Base-by-base conservation (phyloP, 495 filamentous ascomycete genomes). In the Filosporella fistucella region DNA sequence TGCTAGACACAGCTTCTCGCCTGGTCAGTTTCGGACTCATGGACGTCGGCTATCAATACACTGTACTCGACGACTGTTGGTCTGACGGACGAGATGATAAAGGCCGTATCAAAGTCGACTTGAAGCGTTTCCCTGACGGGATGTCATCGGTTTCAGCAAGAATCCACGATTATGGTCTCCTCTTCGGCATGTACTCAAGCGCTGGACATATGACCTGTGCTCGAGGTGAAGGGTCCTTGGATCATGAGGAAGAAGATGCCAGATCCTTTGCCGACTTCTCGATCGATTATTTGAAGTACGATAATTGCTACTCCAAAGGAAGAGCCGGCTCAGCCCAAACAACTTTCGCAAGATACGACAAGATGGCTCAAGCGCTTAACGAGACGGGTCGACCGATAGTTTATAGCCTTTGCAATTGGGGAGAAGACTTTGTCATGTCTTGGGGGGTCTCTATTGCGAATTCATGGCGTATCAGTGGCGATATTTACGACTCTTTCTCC, bases 11-110 rank as follows among this genome's bases (percentile, higher is more conserved):
- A 5, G 69, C 75, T 1, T 30, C 68, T 29, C 55, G 50, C 20
- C 69, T 80, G 33, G 66, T 74, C 22, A 59, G 69, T 18, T 61
- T 63, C 29, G 75, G 76, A 7, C 61, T 80, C n/a, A 58, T 60
- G 20, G 76, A 79, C 56, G 54, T 74, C 1, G 77, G 77, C 8
- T 81, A 81, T 55, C 59, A 75, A 8, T 78, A 79, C 54, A 63
- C 80, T 26, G 68, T 76, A 8, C 55, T 81, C 1, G 76, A 80
- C 54, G 77, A 80, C 58, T 79, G 71, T 56, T 77, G 72, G 73
- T 71, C 68, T 10, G 52, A 54, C 33, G 73, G 71, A 23, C 24
- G 63, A 45, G 47, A 35, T 42, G 62, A 63, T 51, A 7, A 12
- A 28, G 58, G 18, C 30, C 1, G 36, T 17, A 37, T 20, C 13